A percentile compares a stretch with the other conserved stretches of the same genome.
phyloP scores from a whole-genome alignment of 352 stramenopile genomes.

The Globisporangium orthogonon region DNA sequence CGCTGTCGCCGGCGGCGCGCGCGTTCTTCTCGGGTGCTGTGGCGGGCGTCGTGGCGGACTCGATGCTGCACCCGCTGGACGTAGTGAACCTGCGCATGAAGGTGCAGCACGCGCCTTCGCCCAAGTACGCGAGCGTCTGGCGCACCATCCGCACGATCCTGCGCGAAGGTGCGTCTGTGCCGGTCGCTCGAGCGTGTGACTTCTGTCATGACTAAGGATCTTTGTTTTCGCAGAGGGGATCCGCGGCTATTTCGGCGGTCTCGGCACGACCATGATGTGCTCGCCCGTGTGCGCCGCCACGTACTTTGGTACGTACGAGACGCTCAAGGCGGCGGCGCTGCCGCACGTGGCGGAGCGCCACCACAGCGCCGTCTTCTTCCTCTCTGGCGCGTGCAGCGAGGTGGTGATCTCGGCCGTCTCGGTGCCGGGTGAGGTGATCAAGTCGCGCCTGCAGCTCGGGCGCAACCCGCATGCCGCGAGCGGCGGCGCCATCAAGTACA shows the following conservation, averaged over 20 bases:
- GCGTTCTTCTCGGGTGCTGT: slow-evolving; percentile 65
- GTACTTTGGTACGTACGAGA: slow-evolving; percentile 81
- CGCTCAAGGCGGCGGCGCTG: slow-evolving; percentile 44
- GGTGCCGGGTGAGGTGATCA: slow-evolving; percentile 79
- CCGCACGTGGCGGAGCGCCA: slow-evolving; percentile 42
- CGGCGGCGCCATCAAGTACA: slow-evolving; percentile 59
- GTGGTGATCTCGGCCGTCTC: slow-evolving; percentile 60
- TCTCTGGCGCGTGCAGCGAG: slow-evolving; percentile 58
- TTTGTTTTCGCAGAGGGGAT: slow-evolving; percentile 38
- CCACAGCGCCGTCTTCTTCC: slow-evolving; percentile 57
- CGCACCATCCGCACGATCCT: slow-evolving; percentile 57
- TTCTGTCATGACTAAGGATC: background rate
- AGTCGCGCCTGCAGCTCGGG: slow-evolving; percentile 67
- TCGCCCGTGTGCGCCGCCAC: slow-evolving; percentile 65
- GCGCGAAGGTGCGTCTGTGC: slow-evolving; percentile 28
- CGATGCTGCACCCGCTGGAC: slow-evolving; percentile 70
- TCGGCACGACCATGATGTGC: slow-evolving; percentile 66
- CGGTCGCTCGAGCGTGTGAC: background rate
- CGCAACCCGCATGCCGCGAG: slow-evolving; percentile 64
- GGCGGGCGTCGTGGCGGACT: slow-evolving; percentile 68
- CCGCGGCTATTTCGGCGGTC: slow-evolving; percentile 62
- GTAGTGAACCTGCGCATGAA: slow-evolving; percentile 85
- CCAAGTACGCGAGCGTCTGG: slow-evolving; percentile 63
- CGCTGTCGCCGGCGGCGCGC: slow-evolving; percentile 40
- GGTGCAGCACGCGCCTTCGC: slow-evolving; percentile 42